phyloP scores from a whole-genome alignment of 148 eudicot genomes.

The Bassia scoparia region DNA sequence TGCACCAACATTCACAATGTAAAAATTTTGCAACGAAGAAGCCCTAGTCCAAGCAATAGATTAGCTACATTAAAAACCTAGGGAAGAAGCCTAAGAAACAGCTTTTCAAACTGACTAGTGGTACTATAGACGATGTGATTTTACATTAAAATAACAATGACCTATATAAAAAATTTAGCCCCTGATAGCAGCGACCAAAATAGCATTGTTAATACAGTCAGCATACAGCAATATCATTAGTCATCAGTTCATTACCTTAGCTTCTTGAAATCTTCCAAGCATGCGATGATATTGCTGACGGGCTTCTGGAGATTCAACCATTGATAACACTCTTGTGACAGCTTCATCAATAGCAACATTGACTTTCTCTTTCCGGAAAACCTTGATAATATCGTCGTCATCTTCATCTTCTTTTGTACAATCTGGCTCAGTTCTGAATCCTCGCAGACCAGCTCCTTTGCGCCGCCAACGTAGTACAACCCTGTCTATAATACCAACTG shows the following conservation, averaged over 20 bases:
- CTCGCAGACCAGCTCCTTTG: slow-evolving; percentile 75
- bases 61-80: neutral
- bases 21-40: neutral
- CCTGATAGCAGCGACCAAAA: neutral
- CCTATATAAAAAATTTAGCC: neutral
- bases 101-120: neutral
- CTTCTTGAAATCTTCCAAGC: slow-evolving; percentile 66
- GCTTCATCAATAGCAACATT: slow-evolving; percentile 77
- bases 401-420: slow-evolving; percentile 51
- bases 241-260: slow-evolving; percentile 75
- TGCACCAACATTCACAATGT: neutral
- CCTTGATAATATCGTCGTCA: slow-evolving; percentile 57
- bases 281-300: slow-evolving; percentile 80
- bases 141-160: neutral
- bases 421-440: slow-evolving; percentile 52
- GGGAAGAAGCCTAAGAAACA: neutral
- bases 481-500: slow-evolving; percentile 77
- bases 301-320: slow-evolving; percentile 82
- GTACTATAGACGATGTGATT: neutral
- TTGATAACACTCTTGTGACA: slow-evolving; percentile 69
- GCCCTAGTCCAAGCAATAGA: neutral
- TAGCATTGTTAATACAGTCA: neutral
- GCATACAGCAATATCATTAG: neutral
- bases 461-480: slow-evolving; percentile 88
- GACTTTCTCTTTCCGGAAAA: slow-evolving; percentile 69